Evolutionary conservation across 306 rosid species (phyloP), one percentile per base, ranked within the genome.

Genomic region (Prunus padus): DNA sequence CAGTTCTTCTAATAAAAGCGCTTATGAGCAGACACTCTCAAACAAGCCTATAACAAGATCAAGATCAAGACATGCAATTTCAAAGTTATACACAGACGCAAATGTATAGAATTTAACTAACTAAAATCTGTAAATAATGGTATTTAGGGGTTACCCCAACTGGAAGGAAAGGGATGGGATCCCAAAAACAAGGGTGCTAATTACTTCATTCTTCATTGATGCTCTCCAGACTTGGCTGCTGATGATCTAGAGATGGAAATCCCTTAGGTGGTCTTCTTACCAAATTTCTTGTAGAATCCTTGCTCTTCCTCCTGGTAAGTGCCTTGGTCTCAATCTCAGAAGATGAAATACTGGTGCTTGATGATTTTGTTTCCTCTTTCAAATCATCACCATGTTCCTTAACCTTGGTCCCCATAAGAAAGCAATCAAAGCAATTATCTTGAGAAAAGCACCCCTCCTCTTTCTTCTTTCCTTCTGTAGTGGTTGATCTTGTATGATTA

Each of bases 141-240:
- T 5, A 33, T 33, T 33, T 33, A 33, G 40, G 40, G 40, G 40
- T 33, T 33, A 33, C 7, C 40, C 8, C 40, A 33, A 5, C 40
- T 33, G 40, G 40, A 33, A 33, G 40, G 40, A 33, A 33, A 5
- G 40, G 40, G 40, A 33, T 33, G 40, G 40, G 40, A 33, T 33
- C 40, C 8, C 40, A 33, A 33, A 33, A 33, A 33, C 40, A 33
- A 33, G 40, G 40, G 40, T 33, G 40, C 11, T 62, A 15, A 31
- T 15, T 40, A 22, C 73, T 75, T 86, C 77, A 84, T 81, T 88
- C 92, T 82, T 90, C 94, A 23, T 72, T 73, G 74, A 87, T 83
- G 82, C 91, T 88, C 40, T 84, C 84, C 65, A 84, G 79, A 81
- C 79, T 83, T 42, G 96, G 94, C 67, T 82, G 86, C 96, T 90